Evolutionary conservation across 768 basidiomycete genomes (phyloP).

Genomic region (Suillus clintonianus): DNA sequence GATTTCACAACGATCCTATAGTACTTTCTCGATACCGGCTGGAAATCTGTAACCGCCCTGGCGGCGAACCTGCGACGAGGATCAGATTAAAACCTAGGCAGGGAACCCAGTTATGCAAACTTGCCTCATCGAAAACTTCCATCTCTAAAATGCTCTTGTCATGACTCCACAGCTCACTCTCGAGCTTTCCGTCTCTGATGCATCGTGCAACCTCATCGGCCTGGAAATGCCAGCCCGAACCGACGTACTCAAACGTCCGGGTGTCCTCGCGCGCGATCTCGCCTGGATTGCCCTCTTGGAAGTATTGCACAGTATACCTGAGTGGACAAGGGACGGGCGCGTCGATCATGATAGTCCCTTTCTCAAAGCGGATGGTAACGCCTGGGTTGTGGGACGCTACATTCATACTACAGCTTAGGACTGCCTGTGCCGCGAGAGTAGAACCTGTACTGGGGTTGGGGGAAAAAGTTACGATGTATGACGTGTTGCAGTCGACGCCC

Average conservation of each 20-base stretch:
- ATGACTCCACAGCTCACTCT: conserved; percentile 48
- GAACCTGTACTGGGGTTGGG: conserved; percentile 21
- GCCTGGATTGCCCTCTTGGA: conserved; percentile 33
- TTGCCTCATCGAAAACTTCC: conserved; percentile 52
- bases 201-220: conserved; percentile 53
- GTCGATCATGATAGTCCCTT: conserved; percentile 43
- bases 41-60: conserved; percentile 44
- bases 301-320: conserved; percentile 34
- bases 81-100: conserved; percentile 3
- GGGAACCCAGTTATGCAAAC: conserved; percentile 8
- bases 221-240: conserved; percentile 51
- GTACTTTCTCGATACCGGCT: conserved; percentile 38
- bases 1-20: conserved; percentile 3
- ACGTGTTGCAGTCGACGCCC: conserved; percentile 46
- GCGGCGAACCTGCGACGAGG: conserved; percentile 26
- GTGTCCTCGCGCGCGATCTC: conserved; percentile 37
- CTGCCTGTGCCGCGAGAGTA: conserved; percentile 41
- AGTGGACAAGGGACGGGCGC: conserved; percentile 37
- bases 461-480: conserved; percentile 44
- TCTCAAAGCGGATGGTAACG: conserved; percentile 43
- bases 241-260: conserved; percentile 31
- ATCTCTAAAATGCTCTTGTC: conserved; percentile 51
- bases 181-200: conserved; percentile 46
- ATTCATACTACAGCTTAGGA: conserved; percentile 42
- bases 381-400: conserved; percentile 28